Percentiles rank a stretch among this genome's conserved stretches.
These are phyloP conservation scores for Aspergillus brasiliensis DNA, from an alignment of 2,329 filamentous ascomycete genomes.

Conservation along the genomic window DNA sequence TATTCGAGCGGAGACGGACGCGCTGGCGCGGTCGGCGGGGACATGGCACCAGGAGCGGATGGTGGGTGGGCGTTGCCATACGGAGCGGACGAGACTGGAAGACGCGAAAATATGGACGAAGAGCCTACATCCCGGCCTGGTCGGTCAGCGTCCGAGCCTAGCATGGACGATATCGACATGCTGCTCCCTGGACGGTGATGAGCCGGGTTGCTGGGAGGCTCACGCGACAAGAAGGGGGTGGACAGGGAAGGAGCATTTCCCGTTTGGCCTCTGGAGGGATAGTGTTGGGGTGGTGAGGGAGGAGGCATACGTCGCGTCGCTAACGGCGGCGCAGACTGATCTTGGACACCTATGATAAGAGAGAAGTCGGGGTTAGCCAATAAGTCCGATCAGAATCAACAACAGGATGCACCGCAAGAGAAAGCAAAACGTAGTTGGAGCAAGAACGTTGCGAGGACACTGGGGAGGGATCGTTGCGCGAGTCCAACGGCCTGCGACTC, in stretches of 20 bases:
- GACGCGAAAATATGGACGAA: slow-evolving; percentile 52
- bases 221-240: slow-evolving; percentile 51
- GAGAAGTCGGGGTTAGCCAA: slow-evolving; percentile 15
- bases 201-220: slow-evolving; percentile 55
- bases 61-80: slow-evolving; percentile 37
- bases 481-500: slow-evolving; percentile 28
- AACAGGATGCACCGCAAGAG: not conserved
- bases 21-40: slow-evolving; percentile 42
- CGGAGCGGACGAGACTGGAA: slow-evolving; percentile 36
- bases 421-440: not conserved
- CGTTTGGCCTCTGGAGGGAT: slow-evolving; percentile 44
- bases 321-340: slow-evolving; percentile 37
- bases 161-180: slow-evolving; percentile 75
- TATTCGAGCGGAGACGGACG: slow-evolving; percentile 60
- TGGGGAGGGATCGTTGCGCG: not conserved
- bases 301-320: slow-evolving; percentile 52
- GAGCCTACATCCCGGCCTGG: slow-evolving; percentile 49
- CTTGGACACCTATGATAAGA: slow-evolving; percentile 28
- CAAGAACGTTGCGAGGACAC: not conserved
- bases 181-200: slow-evolving; percentile 62
- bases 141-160: slow-evolving; percentile 58
- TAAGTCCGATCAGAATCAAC: not conserved
- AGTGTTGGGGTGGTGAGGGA: slow-evolving; percentile 53
- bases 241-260: slow-evolving; percentile 43
- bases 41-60: slow-evolving; percentile 44